Evolutionary conservation across 2,329 filamentous ascomycete species (phyloP), one percentile per base, ranked within the genome.

Genomic region (Bisporella sp.): DNA sequence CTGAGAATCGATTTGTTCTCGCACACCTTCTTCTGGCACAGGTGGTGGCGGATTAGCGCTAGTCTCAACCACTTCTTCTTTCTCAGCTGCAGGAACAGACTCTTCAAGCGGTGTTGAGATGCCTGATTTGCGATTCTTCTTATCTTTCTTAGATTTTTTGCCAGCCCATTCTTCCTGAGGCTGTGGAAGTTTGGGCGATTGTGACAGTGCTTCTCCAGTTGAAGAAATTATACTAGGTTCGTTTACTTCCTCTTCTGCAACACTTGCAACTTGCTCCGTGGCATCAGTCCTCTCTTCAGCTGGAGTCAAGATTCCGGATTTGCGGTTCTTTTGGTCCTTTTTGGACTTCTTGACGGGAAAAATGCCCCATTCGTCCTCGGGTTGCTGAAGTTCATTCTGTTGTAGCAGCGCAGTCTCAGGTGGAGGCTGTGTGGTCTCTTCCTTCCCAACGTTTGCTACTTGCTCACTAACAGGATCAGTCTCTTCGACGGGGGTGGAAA

Each of bases 121-220:
- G 8, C 46, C 46, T 11, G 40, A 45, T 48, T 57, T 47, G 41
- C 52, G 47, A 39, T 54, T 55, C 42, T 60, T 58, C 51, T 55
- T 59, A 41, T 57, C 55, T n/a, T 37, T 37, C n/a, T 60, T 51
- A 7, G 56, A 56, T 39, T 58, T 60, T 45, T 59, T 59, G 5
- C 65, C 29, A 9, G 42, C 42, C 42, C 13, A 47, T n/a, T 47
- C 45, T 5, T 47, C 45, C 28, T 21, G 35, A 8, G 32, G 44
- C 7, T 46, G 12, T 28, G 4, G 29, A 6, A 35, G 7, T 33
- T 51, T 50, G 5, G 59, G 46, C 8, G 49, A 55, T 47, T 58
- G 11, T 12, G 21, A 13, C 21, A 31, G 29, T 12, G 30, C 5
- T 41, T 29, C 28, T 45, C 46, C 47, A 13, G 29, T 31, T 44